phyloP scores from a whole-genome alignment of 164 flowering plant species.

The Echeveria elegans region DNA sequence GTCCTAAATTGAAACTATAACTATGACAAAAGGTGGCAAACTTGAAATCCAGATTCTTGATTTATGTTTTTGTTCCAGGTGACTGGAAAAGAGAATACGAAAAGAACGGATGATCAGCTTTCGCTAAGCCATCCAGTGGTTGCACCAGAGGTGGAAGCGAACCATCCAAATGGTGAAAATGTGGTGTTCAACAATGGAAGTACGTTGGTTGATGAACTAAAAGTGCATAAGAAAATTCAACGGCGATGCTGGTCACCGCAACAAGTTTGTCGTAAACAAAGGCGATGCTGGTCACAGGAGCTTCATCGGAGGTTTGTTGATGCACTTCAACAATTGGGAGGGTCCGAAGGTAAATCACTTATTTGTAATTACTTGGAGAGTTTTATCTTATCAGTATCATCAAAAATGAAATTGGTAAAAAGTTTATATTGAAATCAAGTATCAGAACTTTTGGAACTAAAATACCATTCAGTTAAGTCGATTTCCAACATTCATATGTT shows the following conservation, averaged over 20 bases:
- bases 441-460: no score
- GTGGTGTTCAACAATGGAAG: background rate
- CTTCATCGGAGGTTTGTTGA: slow-evolving; percentile 58
- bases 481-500: no score
- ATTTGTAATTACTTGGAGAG: background rate
- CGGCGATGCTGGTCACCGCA: slow-evolving; percentile 9
- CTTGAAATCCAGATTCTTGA: background rate
- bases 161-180: background rate
- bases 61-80: background rate
- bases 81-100: background rate
- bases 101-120: background rate
- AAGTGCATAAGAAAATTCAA: background rate
- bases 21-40: no score
- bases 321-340: slow-evolving; percentile 78
- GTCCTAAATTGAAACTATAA: no score
- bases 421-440: no score
- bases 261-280: slow-evolving; percentile 31
- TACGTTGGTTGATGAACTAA: background rate
- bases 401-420: no score
- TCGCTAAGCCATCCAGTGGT: background rate
- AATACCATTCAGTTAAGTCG: no score
- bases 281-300: slow-evolving; percentile 88
- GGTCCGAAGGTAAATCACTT: slow-evolving; percentile 55
- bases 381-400: no score
- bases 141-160: background rate